These are phyloP conservation scores for Lomentospora prolificans DNA, from an alignment of 2,329 filamentous ascomycete species.

Conservation along the genomic window DNA sequence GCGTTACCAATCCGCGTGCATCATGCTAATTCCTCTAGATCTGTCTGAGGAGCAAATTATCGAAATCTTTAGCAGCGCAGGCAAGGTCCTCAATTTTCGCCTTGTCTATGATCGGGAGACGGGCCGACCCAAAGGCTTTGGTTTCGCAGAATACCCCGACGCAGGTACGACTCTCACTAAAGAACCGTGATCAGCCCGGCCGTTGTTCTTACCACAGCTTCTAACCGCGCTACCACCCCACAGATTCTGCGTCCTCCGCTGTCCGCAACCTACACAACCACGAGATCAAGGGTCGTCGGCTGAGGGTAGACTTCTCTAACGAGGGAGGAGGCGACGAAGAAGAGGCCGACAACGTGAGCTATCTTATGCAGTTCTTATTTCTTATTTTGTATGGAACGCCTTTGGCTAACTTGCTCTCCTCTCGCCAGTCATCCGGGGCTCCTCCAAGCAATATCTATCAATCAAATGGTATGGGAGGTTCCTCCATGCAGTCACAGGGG, in stretches of 20 bases:
- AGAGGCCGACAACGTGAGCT: constrained; percentile 25
- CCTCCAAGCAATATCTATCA: not conserved
- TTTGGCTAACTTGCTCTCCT: not conserved
- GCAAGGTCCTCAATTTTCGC: constrained; percentile 80
- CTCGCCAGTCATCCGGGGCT: not conserved
- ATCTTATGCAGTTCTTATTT: constrained; percentile 4
- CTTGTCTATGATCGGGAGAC: constrained; percentile 94
- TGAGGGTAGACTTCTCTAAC: constrained; percentile 93
- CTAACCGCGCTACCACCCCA: constrained; percentile 5
- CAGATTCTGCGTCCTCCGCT: constrained; percentile 76
- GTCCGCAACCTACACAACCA: constrained; percentile 93
- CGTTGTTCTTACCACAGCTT: constrained; percentile 6
- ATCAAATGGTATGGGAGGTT: constrained; percentile 7
- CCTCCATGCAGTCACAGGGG: constrained; percentile 18
- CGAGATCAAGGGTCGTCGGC: constrained; percentile 88
- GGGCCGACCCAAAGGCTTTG: constrained; percentile 89
- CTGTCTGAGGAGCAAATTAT: constrained; percentile 93
- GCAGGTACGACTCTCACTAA: constrained; percentile 48
- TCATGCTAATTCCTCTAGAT: constrained; percentile 39
- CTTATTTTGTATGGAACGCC: not conserved
- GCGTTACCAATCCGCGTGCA: not conserved
- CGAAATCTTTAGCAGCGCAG: constrained; percentile 84
- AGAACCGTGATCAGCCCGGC: not conserved
- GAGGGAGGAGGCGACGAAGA: constrained; percentile 70
- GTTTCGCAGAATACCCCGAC: constrained; percentile 92